Base-by-base conservation (phyloP, 768 basidiomycete genomes). In the Hericium coralloides region DNA sequence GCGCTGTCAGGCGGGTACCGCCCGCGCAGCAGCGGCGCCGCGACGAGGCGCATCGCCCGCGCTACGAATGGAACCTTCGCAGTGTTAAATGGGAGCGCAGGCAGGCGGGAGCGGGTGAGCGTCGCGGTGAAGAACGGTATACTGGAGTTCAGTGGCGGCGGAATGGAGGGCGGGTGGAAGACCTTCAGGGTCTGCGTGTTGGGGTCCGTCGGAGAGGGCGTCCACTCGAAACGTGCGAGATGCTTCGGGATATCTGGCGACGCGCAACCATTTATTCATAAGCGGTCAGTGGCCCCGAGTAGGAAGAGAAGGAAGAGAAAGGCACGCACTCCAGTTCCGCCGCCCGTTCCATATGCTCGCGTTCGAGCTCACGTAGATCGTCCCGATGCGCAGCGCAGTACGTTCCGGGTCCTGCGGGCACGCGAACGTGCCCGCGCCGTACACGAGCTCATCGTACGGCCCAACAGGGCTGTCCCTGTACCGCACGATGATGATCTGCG, bases 401-500 rank as follows among this genome's bases (percentile, higher is more conserved):
- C 55, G 14, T 22, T 53, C 49, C 25, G 15, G 20, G n/a, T 54
- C 26, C 18, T 41, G 9, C 7, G 60, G 60, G 17, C 52, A 53
- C 18, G 22, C 1, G 26, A 53, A 61, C 3, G 37, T 43, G 5
- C 39, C 41, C 3, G 53, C 15, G 2, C 10, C 1, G 20, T 52
- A 12, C 17, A 57, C 37, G 10, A 61, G 60, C 22, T 61, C 60
- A 17, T 61, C 60, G 58, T 61, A 61, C 7, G 60, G 52, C 4
- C 60, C 60, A 20, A 56, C 43, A n/a, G 60, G 60, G 8, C 55
- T 50, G 4, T 57, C 49, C 20, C 51, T 57, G 26, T 60, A 59
- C 2, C 53, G 58, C 20, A 52, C 49, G 8, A 61, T 36, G 7
- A 54, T 38, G 43, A 53, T 31, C 12, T 5, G 1, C 12, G 49